These are phyloP conservation scores for Tolypocladium tropicale DNA, from an alignment of 2,329 filamentous ascomycete genomes.

Conservation along the genomic window DNA sequence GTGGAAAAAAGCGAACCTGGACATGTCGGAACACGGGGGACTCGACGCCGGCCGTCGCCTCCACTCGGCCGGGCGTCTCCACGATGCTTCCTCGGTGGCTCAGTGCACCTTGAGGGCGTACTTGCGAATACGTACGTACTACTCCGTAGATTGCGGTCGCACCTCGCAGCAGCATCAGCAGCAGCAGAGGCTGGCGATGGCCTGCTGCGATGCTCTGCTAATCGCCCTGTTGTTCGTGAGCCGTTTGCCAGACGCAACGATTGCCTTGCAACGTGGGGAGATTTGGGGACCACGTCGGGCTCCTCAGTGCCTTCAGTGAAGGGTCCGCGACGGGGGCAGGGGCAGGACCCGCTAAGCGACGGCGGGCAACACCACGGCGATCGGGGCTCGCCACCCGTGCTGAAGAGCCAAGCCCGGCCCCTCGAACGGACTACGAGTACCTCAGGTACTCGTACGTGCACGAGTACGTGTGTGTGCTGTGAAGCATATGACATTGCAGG, in stretches of 20 bases:
- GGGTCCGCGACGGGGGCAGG: neutral
- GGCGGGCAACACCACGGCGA: neutral
- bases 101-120: too few relatives aligned
- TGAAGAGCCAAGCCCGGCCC: neutral
- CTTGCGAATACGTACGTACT: too few relatives aligned
- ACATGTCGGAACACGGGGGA: neutral
- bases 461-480: neutral
- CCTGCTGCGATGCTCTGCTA: neutral
- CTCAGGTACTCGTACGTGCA: too few relatives aligned
- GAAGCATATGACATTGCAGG: neutral
- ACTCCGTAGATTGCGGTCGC: too few relatives aligned
- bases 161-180: neutral
- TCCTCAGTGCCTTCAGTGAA: neutral
- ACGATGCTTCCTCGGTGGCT: too few relatives aligned
- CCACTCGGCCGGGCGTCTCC: too few relatives aligned
- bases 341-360: neutral
- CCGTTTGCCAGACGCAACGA: too few relatives aligned
- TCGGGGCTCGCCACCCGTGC: too few relatives aligned
- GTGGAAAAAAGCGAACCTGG: neutral
- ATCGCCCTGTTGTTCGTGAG: neutral
- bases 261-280: neutral
- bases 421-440: neutral
- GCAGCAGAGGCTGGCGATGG: too few relatives aligned
- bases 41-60: neutral
- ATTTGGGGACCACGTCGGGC: neutral